Evolutionary conservation across 202 grass and related monocot genomes (phyloP).

Genomic region (Bolboschoenoplectus hybrid): DNA sequence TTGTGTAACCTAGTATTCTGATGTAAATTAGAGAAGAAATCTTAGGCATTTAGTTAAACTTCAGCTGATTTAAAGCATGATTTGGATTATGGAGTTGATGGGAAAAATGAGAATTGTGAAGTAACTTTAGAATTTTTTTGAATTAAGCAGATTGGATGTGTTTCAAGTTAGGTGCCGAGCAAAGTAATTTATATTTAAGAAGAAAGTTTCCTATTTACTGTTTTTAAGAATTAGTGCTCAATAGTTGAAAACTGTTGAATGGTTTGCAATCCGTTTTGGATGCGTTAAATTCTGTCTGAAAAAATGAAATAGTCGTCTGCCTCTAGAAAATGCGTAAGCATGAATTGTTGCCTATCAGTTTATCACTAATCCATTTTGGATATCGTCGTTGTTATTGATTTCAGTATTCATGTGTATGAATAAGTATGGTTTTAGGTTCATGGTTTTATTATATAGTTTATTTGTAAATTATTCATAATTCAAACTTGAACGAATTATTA

Average conservation of each 20-base stretch:
- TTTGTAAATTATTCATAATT: no score
- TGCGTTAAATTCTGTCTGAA: background rate
- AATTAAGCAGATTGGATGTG: background rate
- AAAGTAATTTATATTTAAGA: background rate
- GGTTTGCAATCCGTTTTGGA: background rate
- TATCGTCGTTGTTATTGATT: no score
- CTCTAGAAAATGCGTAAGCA: no score
- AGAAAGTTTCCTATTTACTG: background rate
- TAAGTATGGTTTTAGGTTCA: no score
- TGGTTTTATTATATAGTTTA: no score
- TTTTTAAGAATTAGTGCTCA: background rate
- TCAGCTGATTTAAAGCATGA: background rate
- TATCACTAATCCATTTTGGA: no score
- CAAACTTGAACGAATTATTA: no score
- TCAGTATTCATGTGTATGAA: no score
- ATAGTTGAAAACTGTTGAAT: background rate
- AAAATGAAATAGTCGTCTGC: background rate
- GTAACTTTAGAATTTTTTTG: background rate
- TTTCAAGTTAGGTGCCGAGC: background rate
- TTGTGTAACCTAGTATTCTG: constrained; percentile 23
- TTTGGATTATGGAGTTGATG: constrained; percentile 10
- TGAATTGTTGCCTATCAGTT: no score
- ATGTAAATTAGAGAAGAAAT: constrained; percentile 20
- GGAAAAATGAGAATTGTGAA: background rate
- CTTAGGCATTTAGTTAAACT: constrained; percentile 7